These are phyloP conservation scores for Juglanconis oblonga DNA, from an alignment of 2,329 filamentous ascomycete genomes.

Conservation along the genomic window DNA sequence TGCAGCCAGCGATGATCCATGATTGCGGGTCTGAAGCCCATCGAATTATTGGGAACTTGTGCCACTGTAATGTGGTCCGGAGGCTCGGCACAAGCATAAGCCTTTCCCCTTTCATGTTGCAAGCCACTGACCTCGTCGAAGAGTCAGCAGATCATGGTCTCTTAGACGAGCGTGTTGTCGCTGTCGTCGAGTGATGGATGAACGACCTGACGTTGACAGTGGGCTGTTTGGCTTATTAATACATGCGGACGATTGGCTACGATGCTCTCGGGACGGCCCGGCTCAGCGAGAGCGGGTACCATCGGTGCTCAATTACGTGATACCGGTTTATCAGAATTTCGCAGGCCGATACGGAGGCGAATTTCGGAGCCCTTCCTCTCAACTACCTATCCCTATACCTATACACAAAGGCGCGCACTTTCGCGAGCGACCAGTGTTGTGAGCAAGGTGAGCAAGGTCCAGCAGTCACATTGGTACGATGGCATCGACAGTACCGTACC, in stretches of 20 bases:
- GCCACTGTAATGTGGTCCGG: too few species aligned
- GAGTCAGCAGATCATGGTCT: background rate
- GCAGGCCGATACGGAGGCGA: conserved; percentile 12
- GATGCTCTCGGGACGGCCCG: conserved; percentile 1
- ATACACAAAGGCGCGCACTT: background rate
- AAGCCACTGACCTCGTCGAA: too few species aligned
- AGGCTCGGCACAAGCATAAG: too few species aligned
- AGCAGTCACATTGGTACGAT: conserved; percentile 25
- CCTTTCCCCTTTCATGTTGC: too few species aligned
- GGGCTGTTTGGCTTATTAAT: background rate
- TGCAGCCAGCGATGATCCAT: background rate
- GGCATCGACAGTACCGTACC: conserved; percentile 38
- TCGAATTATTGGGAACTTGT: too few species aligned
- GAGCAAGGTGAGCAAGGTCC: background rate
- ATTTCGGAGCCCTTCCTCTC: background rate
- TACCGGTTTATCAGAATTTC: conserved; percentile 10
- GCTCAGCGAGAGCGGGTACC: conserved; percentile 10
- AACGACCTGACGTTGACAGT: background rate
- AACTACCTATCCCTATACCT: background rate
- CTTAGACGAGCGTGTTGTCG: background rate
- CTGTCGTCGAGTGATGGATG: background rate
- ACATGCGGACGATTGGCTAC: background rate
- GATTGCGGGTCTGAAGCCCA: too few species aligned
- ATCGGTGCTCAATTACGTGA: conserved; percentile 13
- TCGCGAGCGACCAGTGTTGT: background rate